phyloP scores from a whole-genome alignment of 2,329 filamentous ascomycete genomes.

The Chalara sp. region DNA sequence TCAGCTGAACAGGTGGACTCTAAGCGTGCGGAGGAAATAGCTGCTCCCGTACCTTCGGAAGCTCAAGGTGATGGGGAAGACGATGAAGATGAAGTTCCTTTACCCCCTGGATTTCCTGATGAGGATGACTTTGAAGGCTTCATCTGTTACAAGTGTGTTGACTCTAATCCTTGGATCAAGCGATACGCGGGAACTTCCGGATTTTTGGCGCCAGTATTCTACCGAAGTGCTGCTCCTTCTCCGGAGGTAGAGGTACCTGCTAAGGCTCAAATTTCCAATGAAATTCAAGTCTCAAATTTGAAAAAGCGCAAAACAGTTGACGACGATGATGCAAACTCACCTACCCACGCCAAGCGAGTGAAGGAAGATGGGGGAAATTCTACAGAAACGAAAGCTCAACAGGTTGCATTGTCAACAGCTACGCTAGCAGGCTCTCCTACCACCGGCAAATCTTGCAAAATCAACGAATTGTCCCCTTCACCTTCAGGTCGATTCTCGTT shows the following conservation, averaged over 20 bases:
- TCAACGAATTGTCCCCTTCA: slow-evolving; percentile 48
- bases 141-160: slow-evolving; percentile 89
- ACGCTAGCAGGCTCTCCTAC: slow-evolving; percentile 15
- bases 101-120: slow-evolving; percentile 78
- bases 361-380: slow-evolving; percentile 26
- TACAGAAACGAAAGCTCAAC: not conserved
- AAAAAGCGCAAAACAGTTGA: slow-evolving; percentile 63
- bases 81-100: slow-evolving; percentile 55
- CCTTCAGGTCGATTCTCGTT: slow-evolving; percentile 64
- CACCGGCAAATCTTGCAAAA: slow-evolving; percentile 44
- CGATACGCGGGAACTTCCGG: slow-evolving; percentile 73
- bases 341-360: slow-evolving; percentile 40
- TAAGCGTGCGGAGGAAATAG: slow-evolving; percentile 21
- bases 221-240: slow-evolving; percentile 27
- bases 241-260: slow-evolving; percentile 21
- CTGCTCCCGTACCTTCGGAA: slow-evolving; percentile 15
- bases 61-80: slow-evolving; percentile 31
- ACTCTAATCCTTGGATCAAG: slow-evolving; percentile 87
- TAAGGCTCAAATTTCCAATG: slow-evolving; percentile 16
- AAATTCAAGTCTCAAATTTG: slow-evolving; percentile 18
- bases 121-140: slow-evolving; percentile 88
- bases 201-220: slow-evolving; percentile 69
- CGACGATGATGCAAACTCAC: slow-evolving; percentile 29
- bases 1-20: slow-evolving; percentile 2
- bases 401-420: not conserved